Base-by-base conservation (phyloP, 495 filamentous ascomycete species). In the Aspergillus haitiensis region DNA sequence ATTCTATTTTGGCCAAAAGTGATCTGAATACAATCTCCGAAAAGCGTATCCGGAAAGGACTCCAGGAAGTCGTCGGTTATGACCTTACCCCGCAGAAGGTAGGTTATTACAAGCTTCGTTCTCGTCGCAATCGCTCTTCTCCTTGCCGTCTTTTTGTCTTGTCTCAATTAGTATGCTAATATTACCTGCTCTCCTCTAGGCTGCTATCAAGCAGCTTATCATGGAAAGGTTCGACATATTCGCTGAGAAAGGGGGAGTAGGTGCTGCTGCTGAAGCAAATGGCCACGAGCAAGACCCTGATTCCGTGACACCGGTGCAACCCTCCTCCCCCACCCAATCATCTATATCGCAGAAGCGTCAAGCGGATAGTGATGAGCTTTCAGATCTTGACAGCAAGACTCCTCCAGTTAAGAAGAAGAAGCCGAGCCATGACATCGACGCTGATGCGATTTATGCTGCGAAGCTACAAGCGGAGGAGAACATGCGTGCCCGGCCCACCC, bases 401-500 rank as follows among this genome's bases (percentile, higher is more conserved):
- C 80, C 70, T 27, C 81, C 75, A 37, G 66, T 78, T 10, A 86
- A 86, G 67, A 86, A 85, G 69, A 82, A 78, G 64, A 79, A 78
- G 67, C 78, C 82, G 39, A 76, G 79, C 37, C 64, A 77, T 53
- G 73, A 78, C 56, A 70, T 82, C 42, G 91, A 96, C 57, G 89
- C 89, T 45, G 93, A 98, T 72, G 93, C 92, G 12, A 80, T 86
- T 8, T 82, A 92, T 56, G 94, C 94, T 2, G 92, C 91, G 3
- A 86, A 87, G 70, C 80, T 98, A 33, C 94, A 98, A 74, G 94
- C 92, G 2, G 88, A 96, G 73, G 91, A 94, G 78, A 96, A 97
- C 70, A 77, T 84, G 58, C 78, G 84, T 34, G 86, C 82, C 18
- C 82, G 93, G 16, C 78, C 87, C 15, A 96, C 92, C 1, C 79